These are phyloP conservation scores for Vicia sativa DNA, from an alignment of 306 rosid species.

Conservation along the genomic window DNA sequence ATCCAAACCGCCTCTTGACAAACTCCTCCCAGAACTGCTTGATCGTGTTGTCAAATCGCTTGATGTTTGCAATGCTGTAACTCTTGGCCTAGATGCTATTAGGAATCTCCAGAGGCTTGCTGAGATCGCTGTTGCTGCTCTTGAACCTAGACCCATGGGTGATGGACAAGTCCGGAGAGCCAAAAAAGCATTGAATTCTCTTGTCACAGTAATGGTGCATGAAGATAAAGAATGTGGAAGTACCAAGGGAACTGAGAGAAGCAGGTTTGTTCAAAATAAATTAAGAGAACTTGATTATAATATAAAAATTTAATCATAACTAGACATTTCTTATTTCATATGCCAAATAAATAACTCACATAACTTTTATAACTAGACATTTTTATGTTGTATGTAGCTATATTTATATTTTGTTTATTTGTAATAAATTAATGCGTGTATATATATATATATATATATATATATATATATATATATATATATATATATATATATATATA, in stretches of 20 bases:
- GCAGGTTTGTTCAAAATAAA: conserved; percentile 7
- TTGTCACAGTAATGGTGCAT: conserved; percentile 53
- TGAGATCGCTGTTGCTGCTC: conserved; percentile 68
- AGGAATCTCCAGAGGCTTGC: conserved; percentile 74
- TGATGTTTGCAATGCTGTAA: conserved; percentile 84
- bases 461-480: too few species aligned
- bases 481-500: too few species aligned
- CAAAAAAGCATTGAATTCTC: conserved; percentile 63
- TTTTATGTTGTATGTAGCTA: too few species aligned
- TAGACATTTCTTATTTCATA: too few species aligned
- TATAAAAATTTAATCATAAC: too few species aligned
- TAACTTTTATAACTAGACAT: too few species aligned
- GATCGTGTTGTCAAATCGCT: conserved; percentile 78
- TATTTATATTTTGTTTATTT: too few species aligned
- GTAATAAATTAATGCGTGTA: too few species aligned
- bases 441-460: too few species aligned
- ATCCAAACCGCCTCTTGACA: conserved; percentile 79
- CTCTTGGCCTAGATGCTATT: conserved; percentile 72
- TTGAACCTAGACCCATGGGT: conserved; percentile 67
- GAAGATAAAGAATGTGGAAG: conserved; percentile 63
- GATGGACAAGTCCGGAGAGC: conserved; percentile 93
- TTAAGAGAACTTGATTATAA: neutral
- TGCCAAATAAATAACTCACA: too few species aligned
- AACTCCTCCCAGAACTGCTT: conserved; percentile 68
- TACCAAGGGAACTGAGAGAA: conserved; percentile 63